phyloP scores from a whole-genome alignment of 1,284 basidiomycete genomes.

The Trichosporon asahii region DNA sequence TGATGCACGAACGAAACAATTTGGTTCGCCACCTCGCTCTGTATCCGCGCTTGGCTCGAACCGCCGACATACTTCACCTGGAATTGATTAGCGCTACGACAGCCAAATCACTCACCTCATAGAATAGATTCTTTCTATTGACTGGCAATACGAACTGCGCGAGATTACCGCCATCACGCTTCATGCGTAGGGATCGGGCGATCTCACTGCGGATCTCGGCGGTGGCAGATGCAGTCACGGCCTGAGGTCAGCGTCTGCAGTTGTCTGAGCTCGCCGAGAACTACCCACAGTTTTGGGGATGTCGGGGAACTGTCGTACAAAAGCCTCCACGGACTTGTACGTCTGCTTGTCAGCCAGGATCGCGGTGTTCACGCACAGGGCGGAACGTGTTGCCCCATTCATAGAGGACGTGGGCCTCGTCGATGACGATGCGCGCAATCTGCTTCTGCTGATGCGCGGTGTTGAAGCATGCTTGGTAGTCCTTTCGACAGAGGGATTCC shows the following conservation, averaged over 20 bases:
- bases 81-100: background rate
- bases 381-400: constrained; percentile 84
- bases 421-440: constrained; percentile 69
- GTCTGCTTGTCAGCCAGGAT: constrained; percentile 47
- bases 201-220: constrained; percentile 70
- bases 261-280: background rate
- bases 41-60: background rate
- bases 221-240: constrained; percentile 52
- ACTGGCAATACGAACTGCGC: constrained; percentile 70
- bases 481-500: constrained; percentile 62
- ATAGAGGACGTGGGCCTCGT: constrained; percentile 87
- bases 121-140: constrained; percentile 74
- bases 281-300: constrained; percentile 71
- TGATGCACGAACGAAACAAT: constrained; percentile 63
- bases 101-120: constrained; percentile 58
- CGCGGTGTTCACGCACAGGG: constrained; percentile 33
- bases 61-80: constrained; percentile 15
- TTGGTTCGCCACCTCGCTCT: constrained; percentile 46
- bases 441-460: constrained; percentile 58
- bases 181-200: constrained; percentile 62
- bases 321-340: constrained; percentile 67
- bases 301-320: constrained; percentile 64
- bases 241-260: constrained; percentile 26
- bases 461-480: constrained; percentile 59
- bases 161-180: constrained; percentile 49